phyloP scores from a whole-genome alignment of 2,329 filamentous ascomycete genomes.

The Bipolaris bicolor region DNA sequence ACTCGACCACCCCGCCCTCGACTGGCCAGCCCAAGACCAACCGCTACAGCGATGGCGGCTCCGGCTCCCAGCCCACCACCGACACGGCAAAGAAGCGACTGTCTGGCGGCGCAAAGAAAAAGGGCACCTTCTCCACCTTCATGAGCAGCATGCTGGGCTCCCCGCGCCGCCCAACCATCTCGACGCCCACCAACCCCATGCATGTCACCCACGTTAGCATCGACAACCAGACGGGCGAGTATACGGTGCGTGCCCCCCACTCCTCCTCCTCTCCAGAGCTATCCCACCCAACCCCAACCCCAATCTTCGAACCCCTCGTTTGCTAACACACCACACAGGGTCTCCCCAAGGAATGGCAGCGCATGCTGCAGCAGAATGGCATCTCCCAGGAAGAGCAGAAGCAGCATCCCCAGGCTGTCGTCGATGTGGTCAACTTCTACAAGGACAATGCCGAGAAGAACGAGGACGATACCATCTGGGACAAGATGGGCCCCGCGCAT shows the following conservation, averaged over 20 bases:
- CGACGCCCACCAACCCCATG: slow-evolving; percentile 95
- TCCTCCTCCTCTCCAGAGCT: background rate
- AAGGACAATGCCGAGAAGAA: slow-evolving; percentile 87
- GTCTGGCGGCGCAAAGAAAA: slow-evolving; percentile 49
- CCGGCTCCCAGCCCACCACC: slow-evolving; percentile 8
- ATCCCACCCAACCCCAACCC: slow-evolving; percentile 9
- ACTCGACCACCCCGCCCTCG: slow-evolving; percentile 44
- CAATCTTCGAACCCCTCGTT: background rate
- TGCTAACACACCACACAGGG: slow-evolving; percentile 62
- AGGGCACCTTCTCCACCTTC: slow-evolving; percentile 50
- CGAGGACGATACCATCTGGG: slow-evolving; percentile 85
- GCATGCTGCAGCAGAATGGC: slow-evolving; percentile 90
- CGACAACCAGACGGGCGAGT: slow-evolving; percentile 94
- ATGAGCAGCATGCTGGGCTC: slow-evolving; percentile 59
- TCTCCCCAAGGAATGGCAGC: slow-evolving; percentile 96
- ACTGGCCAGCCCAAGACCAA: slow-evolving; percentile 43
- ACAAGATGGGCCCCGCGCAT: slow-evolving; percentile 92
- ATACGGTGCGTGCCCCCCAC: slow-evolving; percentile 71
- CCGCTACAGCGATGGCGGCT: slow-evolving; percentile 48
- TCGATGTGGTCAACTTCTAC: slow-evolving; percentile 96
- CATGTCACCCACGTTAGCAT: slow-evolving; percentile 98
- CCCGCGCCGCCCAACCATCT: slow-evolving; percentile 90
- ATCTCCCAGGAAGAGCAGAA: slow-evolving; percentile 96
- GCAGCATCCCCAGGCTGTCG: slow-evolving; percentile 92
- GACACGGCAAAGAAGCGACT: slow-evolving; percentile 35